phyloP scores from a whole-genome alignment of 2,329 filamentous ascomycete genomes.

The Ceratocystiopsis sp. region DNA sequence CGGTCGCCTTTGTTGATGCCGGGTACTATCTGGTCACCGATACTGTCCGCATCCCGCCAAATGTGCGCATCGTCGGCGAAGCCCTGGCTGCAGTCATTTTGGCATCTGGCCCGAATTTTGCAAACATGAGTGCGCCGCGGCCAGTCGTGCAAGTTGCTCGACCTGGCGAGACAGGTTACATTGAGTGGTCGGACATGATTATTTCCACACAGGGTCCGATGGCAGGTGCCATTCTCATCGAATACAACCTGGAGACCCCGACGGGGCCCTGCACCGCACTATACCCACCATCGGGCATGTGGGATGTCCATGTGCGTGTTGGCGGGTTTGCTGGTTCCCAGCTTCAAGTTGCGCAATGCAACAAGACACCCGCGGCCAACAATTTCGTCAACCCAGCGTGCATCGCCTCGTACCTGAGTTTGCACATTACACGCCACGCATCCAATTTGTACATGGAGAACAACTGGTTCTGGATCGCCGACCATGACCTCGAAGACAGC shows the following conservation, averaged over 20 bases:
- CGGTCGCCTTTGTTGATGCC: constrained; percentile 43
- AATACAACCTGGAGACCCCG: constrained; percentile 49
- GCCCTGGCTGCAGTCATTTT: constrained; percentile 35
- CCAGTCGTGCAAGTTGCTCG: constrained; percentile 45
- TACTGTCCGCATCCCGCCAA: constrained; percentile 32
- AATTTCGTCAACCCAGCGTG: constrained; percentile 18
- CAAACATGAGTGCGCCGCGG: constrained; percentile 38
- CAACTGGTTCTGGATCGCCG: constrained; percentile 31
- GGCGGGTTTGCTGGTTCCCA: constrained; percentile 54
- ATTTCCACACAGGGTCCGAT: constrained; percentile 50
- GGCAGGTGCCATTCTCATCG: constrained; percentile 51
- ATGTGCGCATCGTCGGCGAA: constrained; percentile 43
- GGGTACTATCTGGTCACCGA: constrained; percentile 43
- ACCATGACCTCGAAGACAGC: constrained; percentile 31
- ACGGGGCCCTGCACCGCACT: constrained; percentile 9
- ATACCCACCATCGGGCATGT: constrained; percentile 34
- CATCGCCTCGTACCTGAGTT: constrained; percentile 20
- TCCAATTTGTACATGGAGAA: constrained; percentile 29
- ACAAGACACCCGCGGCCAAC: constrained; percentile 27
- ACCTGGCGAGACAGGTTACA: constrained; percentile 42
- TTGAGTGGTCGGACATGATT: constrained; percentile 59
- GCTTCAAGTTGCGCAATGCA: constrained; percentile 49
- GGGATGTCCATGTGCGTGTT: constrained; percentile 62
- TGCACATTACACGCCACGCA: constrained; percentile 23
- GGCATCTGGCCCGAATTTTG: constrained; percentile 37